Conservation (phyloP, 140 eudicot species). For the Anethum foeniculum region DNA sequence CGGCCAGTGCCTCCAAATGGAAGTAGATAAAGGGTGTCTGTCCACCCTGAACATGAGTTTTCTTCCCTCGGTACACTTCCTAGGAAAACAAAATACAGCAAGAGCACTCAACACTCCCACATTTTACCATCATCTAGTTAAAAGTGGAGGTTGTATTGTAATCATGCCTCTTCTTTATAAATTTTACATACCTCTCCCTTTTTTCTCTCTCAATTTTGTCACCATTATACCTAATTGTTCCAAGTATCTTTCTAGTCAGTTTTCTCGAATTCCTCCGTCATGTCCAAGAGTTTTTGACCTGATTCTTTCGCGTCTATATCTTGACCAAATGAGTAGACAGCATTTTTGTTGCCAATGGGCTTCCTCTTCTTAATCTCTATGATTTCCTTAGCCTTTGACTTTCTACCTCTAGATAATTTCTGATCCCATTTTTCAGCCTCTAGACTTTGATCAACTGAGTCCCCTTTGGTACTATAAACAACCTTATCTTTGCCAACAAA, state of each 20-base stretch:
- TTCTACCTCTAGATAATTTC: constrained; percentile 27
- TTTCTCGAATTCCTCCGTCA: not conserved
- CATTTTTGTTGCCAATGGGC: not conserved
- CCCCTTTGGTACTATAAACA: constrained; percentile 75
- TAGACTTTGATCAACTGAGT: constrained; percentile 64
- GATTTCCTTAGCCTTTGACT: not conserved
- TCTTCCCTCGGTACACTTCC: not conserved
- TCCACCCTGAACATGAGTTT: not conserved
- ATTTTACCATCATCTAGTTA: not conserved
- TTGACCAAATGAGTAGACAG: not conserved
- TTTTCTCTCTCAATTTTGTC: not conserved
- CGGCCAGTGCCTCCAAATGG: too few species aligned
- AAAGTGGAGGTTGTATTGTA: not conserved
- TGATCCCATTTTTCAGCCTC: constrained; percentile 75
- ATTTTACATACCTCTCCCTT: not conserved
- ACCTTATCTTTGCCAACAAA: constrained; percentile 73
- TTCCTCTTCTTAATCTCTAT: not conserved
- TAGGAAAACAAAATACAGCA: not conserved
- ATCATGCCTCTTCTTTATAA: not conserved
- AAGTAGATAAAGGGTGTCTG: not conserved
- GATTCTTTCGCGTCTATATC: not conserved
- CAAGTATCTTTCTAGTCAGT: not conserved
- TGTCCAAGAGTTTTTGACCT: not conserved
- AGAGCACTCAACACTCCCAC: not conserved
- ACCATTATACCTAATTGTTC: not conserved